Evolutionary conservation across 108 stramenopile genomes (phyloP), one percentile per base, ranked within the genome.

Genomic region (Fragilariopsis cylindrus): DNA sequence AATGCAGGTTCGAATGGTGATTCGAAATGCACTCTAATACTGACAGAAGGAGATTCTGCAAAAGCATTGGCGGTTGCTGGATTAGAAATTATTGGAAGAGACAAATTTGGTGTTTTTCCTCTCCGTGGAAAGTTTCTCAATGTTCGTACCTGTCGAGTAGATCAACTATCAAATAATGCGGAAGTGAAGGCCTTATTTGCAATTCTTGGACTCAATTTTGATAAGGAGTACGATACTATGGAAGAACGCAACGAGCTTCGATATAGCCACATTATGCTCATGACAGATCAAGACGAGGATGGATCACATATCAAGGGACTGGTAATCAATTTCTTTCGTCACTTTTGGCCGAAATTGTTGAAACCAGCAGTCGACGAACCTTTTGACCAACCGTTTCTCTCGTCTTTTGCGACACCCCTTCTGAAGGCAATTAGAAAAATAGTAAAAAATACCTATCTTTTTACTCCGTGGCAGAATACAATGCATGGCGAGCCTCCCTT

Each of bases 21-120:
- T 48, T 57, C 67, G n/a, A 65, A 83, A 15, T 96, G 95, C 76
- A 99, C 99, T 5, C 83, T 99, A 18, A 99, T 99, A 57, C 76
- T 99, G 42, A 99, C 99, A 2, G 99, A 99, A 88, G 99, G 99
- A 65, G 99, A 99, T 78, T 97, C 97, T 43, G 99, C 99, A 45
- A 99, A 99, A 80, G 95, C 99, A 19, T 72, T 99, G 40, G 99
- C 99, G 16, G 94, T 99, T 2, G 88, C 92, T 18, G 99, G 98
- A 8, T 82, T 99, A 18, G 92, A 96, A 70, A 91, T 98, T n/a
- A 93, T 99, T 45, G 98, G 99, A 7, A 79, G 99, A 12, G 95
- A 98, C 57, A 54, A 82, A 11, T 98, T 92, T 81, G 99, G 99
- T 6, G 98, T 99, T 4, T 99, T 99, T 82, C 99, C 99, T 1